These are phyloP conservation scores for Dictyostelium purpureum DNA, from an alignment of 78 protist genomes.

Conservation along the genomic window DNA sequence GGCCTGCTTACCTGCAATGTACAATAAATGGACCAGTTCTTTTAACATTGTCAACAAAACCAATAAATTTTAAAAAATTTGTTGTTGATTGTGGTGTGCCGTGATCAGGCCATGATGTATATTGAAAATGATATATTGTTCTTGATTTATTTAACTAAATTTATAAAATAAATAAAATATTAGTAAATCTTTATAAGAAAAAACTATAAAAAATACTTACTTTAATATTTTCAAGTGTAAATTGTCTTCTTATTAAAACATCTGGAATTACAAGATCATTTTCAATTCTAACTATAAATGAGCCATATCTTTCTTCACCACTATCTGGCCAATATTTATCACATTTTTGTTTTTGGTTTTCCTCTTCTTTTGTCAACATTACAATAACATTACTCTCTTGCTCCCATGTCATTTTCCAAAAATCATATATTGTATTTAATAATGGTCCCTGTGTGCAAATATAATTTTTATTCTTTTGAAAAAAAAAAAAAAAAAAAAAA, in stretches of 20 bases:
- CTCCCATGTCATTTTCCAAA: constrained; percentile 89
- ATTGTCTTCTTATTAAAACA: constrained; percentile 44
- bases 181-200: not conserved
- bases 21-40: constrained; percentile 78
- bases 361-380: constrained; percentile 79
- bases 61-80: constrained; percentile 55
- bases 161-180: not conserved
- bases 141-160: constrained; percentile 42
- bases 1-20: constrained; percentile 78
- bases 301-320: constrained; percentile 17
- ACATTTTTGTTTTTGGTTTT: constrained; percentile 60
- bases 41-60: constrained; percentile 55
- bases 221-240: constrained; percentile 22
- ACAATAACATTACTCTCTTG: constrained; percentile 71
- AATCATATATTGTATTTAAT: constrained; percentile 76
- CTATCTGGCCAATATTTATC: constrained; percentile 78
- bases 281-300: constrained; percentile 11
- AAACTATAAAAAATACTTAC: constrained; percentile 2
- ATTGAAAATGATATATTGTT: constrained; percentile 74
- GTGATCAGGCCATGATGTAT: constrained; percentile 87
- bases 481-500: not conserved
- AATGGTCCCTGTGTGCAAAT: constrained; percentile 89
- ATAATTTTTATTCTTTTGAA: constrained; percentile 15
- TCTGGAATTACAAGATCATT: constrained; percentile 28
- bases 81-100: constrained; percentile 74